Percentiles rank a stretch among this genome's conserved stretches.
Conservation (phyloP, 352 stramenopile genomes). For the Phytophthora pluvialis region DNA sequence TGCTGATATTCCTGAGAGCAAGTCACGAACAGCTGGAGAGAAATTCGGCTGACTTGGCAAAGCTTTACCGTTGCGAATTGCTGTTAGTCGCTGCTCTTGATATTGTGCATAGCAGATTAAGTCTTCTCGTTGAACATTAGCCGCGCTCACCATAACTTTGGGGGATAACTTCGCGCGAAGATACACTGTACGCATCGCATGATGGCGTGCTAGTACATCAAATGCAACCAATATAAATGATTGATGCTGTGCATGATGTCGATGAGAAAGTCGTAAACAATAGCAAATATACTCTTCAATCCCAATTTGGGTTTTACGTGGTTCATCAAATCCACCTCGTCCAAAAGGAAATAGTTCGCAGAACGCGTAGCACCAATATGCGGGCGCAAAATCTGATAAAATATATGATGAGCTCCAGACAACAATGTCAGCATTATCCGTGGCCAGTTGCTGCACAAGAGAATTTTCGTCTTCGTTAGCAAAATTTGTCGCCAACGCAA, state of each 20-base stretch:
- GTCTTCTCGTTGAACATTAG: background rate
- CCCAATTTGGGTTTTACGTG: constrained; percentile 6
- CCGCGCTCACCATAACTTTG: background rate
- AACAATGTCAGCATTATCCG: too few species aligned
- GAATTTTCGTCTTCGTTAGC: too few species aligned
- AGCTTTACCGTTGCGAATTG: too few species aligned
- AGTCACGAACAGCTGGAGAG: too few species aligned
- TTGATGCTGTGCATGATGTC: background rate
- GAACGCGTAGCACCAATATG: background rate
- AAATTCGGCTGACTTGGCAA: too few species aligned
- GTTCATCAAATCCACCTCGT: constrained; percentile 12
- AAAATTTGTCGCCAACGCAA: too few species aligned
- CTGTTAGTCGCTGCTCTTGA: too few species aligned
- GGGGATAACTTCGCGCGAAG: background rate
- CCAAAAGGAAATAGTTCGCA: background rate
- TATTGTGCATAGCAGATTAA: too few species aligned
- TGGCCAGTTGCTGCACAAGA: too few species aligned
- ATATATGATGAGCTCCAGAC: background rate
- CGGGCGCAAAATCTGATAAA: background rate
- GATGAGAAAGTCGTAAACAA: constrained; percentile 14
- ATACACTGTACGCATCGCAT: constrained; percentile 4
- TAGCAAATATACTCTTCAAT: constrained; percentile 10
- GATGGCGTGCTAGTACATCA: constrained; percentile 10
- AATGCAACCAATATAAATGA: constrained; percentile 20
- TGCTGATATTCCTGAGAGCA: too few species aligned